phyloP scores from a whole-genome alignment of 805 yeast species.

The Saturnispora kantuleensis region DNA sequence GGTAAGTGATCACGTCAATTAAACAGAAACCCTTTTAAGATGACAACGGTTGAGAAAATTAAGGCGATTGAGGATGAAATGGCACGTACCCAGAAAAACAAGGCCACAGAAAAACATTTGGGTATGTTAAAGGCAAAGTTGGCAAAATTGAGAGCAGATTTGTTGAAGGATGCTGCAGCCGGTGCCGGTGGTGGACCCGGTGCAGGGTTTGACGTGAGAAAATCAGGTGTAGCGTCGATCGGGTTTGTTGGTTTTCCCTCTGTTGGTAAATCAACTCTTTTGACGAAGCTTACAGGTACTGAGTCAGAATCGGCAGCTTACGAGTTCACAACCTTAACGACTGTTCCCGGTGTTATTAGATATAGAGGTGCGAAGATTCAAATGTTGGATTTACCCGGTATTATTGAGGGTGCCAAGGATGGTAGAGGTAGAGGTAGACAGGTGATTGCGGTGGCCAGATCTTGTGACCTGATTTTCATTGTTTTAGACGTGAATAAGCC shows the following conservation, averaged over 20 bases:
- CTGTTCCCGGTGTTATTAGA: conserved; percentile 94
- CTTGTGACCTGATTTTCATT: conserved; percentile 86
- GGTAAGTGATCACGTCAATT: not conserved
- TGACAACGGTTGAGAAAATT: conserved; percentile 68
- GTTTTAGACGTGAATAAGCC: conserved; percentile 96
- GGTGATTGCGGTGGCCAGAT: conserved; percentile 98
- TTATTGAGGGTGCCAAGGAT: conserved; percentile 84
- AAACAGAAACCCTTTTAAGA: conserved; percentile 15
- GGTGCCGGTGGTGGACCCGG: conserved; percentile 89
- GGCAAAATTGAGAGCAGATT: conserved; percentile 89
- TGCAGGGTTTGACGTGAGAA: conserved; percentile 94
- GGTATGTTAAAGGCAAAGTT: conserved; percentile 96
- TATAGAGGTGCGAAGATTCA: conserved; percentile 97
- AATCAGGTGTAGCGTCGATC: conserved; percentile 95
- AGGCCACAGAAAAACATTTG: conserved; percentile 94
- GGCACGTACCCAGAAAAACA: conserved; percentile 96
- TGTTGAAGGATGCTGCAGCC: conserved; percentile 59
- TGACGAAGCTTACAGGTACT: conserved; percentile 86
- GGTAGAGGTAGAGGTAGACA: conserved; percentile 92
- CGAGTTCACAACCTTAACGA: conserved; percentile 94
- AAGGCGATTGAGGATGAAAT: conserved; percentile 93
- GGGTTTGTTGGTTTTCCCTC: conserved; percentile 99
- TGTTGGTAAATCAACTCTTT: conserved; percentile 80
- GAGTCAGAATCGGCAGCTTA: conserved; percentile 97
- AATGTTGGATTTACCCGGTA: conserved; percentile 88